These are phyloP conservation scores for Nakazawaea peltata DNA, from an alignment of 805 yeast species.

Conservation along the genomic window DNA sequence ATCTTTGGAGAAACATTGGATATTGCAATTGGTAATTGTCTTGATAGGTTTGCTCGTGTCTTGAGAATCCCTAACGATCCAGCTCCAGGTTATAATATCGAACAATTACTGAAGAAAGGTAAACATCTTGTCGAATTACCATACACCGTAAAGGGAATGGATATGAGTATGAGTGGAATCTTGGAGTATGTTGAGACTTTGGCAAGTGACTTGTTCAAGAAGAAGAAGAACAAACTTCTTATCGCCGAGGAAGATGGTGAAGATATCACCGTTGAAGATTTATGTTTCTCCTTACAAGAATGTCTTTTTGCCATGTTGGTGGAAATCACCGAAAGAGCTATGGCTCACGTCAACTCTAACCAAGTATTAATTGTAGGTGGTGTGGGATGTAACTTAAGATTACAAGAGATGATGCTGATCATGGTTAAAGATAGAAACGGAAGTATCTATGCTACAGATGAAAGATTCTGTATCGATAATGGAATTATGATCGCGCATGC, in stretches of 20 bases:
- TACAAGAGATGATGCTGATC: constrained; percentile 93
- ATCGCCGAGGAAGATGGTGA: constrained; percentile 36
- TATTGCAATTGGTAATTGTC: constrained; percentile 95
- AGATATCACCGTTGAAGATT: constrained; percentile 68
- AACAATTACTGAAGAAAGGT: constrained; percentile 78
- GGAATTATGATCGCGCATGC: constrained; percentile 99
- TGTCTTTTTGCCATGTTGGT: constrained; percentile 92
- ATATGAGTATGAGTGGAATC: constrained; percentile 92
- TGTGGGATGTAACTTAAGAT: constrained; percentile 89
- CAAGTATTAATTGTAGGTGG: constrained; percentile 97
- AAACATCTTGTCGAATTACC: constrained; percentile 67
- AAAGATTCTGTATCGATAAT: constrained; percentile 93
- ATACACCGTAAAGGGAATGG: constrained; percentile 98
- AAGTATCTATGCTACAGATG: constrained; percentile 89
- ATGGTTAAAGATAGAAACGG: constrained; percentile 92
- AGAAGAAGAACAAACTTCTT: constrained; percentile 28
- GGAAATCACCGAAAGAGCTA: constrained; percentile 95
- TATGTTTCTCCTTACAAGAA: constrained; percentile 91
- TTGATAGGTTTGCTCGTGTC: constrained; percentile 93
- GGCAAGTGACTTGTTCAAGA: constrained; percentile 63
- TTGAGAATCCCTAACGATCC: constrained; percentile 86
- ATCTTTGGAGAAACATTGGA: constrained; percentile 99
- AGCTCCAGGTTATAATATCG: constrained; percentile 96
- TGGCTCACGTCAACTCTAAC: constrained; percentile 90
- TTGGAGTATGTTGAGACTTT: constrained; percentile 75